Evolutionary conservation across 768 basidiomycete species (phyloP), one percentile per base, ranked within the genome.

Genomic region (Mycena vitilis): DNA sequence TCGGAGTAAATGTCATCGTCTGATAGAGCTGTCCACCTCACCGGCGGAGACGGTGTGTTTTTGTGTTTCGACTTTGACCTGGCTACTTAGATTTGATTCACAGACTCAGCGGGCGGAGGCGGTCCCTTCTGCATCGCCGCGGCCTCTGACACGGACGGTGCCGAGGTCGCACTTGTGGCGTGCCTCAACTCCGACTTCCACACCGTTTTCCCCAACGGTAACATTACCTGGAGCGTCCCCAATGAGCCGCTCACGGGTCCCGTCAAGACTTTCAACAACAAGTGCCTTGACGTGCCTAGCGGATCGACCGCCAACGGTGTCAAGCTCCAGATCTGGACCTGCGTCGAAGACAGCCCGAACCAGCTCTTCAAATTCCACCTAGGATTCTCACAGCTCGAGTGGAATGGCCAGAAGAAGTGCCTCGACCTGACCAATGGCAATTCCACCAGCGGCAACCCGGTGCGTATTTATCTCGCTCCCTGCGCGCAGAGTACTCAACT

Each of bases 321-420:
- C 8, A 56, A 56, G 22, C 54, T 56, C 16, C 54, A 56, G 54
- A 55, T 74, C 37, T 75, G 71, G 73, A 54, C 52, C 25, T 75
- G 74, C 58, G 7, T 23, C 45, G 44, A 49, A 3, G 11, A 57
- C 11, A 53, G 30, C 30, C 30, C 58, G 18, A 66, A 66, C 44
- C 65, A 66, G 37, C 47, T 40, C 23, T 66, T 30, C 22, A n/a
- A 56, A 22, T 9, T 56, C 54, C 38, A 22, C 37, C 0, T 22
- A 1, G 38, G 54, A 37, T 18, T 54, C 36, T 54, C 53, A 13
- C 54, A 56, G 54, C 15, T 56, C 38, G 54, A 56, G 38, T 56
- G 54, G 54, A 56, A 40, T 22, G 54, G 54, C 2, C 22, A 5
- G 22, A 38, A 38, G 4, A 56, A 56, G 20, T 56, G 54, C 13